Base-by-base conservation (phyloP, 208 protist genomes). In the Endotrypanum monterogeii region DNA sequence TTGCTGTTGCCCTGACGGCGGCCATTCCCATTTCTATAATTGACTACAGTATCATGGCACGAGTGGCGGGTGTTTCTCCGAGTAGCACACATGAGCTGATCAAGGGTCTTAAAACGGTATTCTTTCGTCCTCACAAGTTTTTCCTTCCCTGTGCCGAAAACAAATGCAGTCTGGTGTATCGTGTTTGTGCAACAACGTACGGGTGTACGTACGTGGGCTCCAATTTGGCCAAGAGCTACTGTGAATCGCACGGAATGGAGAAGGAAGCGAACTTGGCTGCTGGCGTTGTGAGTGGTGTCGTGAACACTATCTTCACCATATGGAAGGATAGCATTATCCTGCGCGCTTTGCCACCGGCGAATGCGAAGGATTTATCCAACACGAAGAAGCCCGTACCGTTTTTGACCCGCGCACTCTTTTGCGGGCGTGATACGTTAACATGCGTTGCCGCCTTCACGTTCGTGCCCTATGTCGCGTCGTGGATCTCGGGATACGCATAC, bases 11-110 rank as follows among this genome's bases (percentile, higher is more conserved):
- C 16, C 67, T 92, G 65, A 89, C 83, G 2, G 92, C 92, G 3
- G 87, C 89, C 1, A 84, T 96, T 56, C 92, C 92, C 23, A 93
- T 96, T 66, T 96, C 92, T 37, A 92, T 96, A 71, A 90, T 96
- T 69, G 92, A 96, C 81, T 96, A 96, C 80, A 93, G 88, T 48
- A 96, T 96, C 62, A 96, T 96, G 88, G 83, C 92, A 0, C 85
- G 89, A 52, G 89, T 96, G 25, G 88, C 89, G 8, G 89, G 91
- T 23, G 82, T 91, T 30, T 85, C 91, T 56, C 76, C 91, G 63
- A 96, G 89, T 75, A 94, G 88, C 79, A 72, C 88, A 44, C 78
- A 84, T 51, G 92, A 94, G 74, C 55, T 96, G 8, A 67, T 76
- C 37, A 80, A 83, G 50, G 92, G 92, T 51, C 80, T 88, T 39